These are phyloP conservation scores for Vitis rotundifolia DNA, from an alignment of 164 flowering plant species.

Conservation along the genomic window DNA sequence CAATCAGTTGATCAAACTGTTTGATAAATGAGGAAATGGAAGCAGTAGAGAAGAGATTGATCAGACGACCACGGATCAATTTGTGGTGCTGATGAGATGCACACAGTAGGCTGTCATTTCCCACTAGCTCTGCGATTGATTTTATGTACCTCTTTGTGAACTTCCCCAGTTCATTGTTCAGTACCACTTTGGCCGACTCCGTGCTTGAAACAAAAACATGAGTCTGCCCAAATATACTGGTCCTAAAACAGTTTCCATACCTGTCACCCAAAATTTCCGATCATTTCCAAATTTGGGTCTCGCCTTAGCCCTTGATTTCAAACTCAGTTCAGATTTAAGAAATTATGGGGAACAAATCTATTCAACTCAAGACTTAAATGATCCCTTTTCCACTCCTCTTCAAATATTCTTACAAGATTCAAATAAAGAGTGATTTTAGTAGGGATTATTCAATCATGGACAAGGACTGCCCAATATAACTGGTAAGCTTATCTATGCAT, in stretches of 20 bases:
- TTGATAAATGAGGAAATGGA: constrained; percentile 26
- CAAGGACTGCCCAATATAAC: no score
- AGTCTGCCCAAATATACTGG: constrained; percentile 51
- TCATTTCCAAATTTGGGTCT: no score
- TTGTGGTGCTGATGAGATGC: constrained; percentile 49
- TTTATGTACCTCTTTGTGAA: constrained; percentile 55
- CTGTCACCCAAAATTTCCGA: constrained; percentile 16
- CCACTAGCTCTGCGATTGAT: constrained; percentile 48
- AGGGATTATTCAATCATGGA: no score
- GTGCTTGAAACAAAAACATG: constrained; percentile 56
- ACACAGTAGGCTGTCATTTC: constrained; percentile 54
- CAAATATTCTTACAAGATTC: no score
- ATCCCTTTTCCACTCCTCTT: no score
- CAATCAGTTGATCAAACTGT: constrained; percentile 39
- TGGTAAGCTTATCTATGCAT: no score
- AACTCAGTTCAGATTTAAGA: no score
- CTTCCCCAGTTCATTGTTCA: constrained; percentile 37
- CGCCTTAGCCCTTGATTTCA: no score
- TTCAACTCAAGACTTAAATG: no score
- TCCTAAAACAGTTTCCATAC: constrained; percentile 61
- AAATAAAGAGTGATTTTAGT: no score
- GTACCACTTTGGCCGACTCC: constrained; percentile 39
- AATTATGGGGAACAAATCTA: no score
- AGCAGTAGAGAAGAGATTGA: constrained; percentile 30
- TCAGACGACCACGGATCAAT: constrained; percentile 37